Conservation (phyloP, 441 rosid genomes). For the Daphne laureola region DNA sequence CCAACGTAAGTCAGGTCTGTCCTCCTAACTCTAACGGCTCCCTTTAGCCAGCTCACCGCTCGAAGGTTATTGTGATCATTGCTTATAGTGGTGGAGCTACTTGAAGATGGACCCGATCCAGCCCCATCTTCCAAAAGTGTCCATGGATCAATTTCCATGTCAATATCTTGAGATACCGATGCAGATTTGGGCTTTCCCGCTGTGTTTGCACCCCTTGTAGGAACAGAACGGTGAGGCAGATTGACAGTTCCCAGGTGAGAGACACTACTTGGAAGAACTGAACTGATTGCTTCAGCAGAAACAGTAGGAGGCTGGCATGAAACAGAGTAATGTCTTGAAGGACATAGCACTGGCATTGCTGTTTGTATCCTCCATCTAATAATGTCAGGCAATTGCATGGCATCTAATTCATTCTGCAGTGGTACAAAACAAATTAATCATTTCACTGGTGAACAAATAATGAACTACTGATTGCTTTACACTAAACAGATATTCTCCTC, state of each 20-base stretch:
- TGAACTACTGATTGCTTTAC: too few relatives aligned
- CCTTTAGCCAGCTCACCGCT: slow-evolving; percentile 92
- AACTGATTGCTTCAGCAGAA: slow-evolving; percentile 47
- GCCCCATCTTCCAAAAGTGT: slow-evolving; percentile 90
- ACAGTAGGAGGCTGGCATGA: slow-evolving; percentile 79
- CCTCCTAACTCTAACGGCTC: slow-evolving; percentile 83
- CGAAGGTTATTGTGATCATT: slow-evolving; percentile 71
- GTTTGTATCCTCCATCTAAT: slow-evolving; percentile 95
- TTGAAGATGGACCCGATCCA: slow-evolving; percentile 60
- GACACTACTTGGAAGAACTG: slow-evolving; percentile 52
- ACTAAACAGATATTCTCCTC: too few relatives aligned
- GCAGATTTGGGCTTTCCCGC: slow-evolving; percentile 48
- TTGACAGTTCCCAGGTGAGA: slow-evolving; percentile 29
- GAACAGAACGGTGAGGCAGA: slow-evolving; percentile 30
- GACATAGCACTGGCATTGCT: slow-evolving; percentile 76
- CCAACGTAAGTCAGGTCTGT: slow-evolving; percentile 84
- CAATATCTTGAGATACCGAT: slow-evolving; percentile 46
- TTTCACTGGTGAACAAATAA: neutral
- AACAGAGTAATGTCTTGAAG: slow-evolving; percentile 47
- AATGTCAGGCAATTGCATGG: slow-evolving; percentile 86
- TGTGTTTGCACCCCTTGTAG: slow-evolving; percentile 33
- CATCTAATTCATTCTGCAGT: slow-evolving; percentile 83
- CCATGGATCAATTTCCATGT: slow-evolving; percentile 90
- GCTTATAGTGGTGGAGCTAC: slow-evolving; percentile 35
- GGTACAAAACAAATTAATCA: neutral